Percentiles rank a stretch among this genome's conserved stretches.
phyloP scores from a whole-genome alignment of 768 basidiomycete genomes.

The Boletales sp. region DNA sequence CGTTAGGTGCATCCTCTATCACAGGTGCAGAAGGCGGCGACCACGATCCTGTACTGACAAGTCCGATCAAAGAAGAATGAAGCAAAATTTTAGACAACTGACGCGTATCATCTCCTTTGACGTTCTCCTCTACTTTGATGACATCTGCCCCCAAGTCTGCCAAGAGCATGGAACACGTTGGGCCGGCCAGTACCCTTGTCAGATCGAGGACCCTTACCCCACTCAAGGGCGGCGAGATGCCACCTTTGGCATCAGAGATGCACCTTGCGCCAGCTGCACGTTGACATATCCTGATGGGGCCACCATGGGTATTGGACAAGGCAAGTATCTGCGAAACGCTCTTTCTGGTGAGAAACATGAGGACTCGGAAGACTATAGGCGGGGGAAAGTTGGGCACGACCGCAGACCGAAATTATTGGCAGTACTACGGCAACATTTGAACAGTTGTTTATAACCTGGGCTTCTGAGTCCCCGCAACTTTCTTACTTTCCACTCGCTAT shows the following conservation, averaged over 20 bases:
- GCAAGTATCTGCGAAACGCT: neutral
- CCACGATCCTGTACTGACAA: conserved; percentile 52
- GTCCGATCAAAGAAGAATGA: conserved; percentile 10
- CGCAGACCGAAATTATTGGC: conserved; percentile 7
- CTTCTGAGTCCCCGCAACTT: no score
- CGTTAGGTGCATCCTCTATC: conserved; percentile 44
- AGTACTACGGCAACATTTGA: no score
- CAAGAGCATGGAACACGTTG: conserved; percentile 90
- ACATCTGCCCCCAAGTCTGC: conserved; percentile 92
- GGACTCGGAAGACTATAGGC: neutral
- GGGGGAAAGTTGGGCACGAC: neutral
- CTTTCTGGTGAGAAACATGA: no score
- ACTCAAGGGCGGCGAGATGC: conserved; percentile 73
- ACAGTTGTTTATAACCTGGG: no score
- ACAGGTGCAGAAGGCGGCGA: conserved; percentile 57
- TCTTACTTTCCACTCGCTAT: no score
- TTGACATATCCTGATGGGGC: neutral
- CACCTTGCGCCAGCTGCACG: conserved; percentile 3
- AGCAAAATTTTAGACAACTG: conserved; percentile 24
- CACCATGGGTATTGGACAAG: neutral
- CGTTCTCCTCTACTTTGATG: conserved; percentile 83
- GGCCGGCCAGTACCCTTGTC: conserved; percentile 88
- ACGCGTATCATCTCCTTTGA: conserved; percentile 88
- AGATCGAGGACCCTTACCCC: conserved; percentile 86
- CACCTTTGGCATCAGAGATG: conserved; percentile 26